Conservation (phyloP, 2,329 filamentous ascomycete genomes). For the Botryotinia calthae region DNA sequence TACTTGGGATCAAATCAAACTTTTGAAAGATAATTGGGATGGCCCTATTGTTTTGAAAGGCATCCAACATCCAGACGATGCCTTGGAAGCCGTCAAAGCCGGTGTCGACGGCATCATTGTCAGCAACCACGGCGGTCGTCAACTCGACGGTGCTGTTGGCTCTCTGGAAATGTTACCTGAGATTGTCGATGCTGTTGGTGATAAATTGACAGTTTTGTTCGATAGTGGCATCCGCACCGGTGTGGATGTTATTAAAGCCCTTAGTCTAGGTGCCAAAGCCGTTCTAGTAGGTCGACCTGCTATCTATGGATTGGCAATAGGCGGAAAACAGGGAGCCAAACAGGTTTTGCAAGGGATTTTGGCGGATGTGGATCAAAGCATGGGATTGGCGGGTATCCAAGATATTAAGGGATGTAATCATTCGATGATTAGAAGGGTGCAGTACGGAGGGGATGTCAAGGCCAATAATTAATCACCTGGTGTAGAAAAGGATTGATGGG, state of each 20-base stretch:
- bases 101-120: constrained; percentile 53
- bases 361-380: constrained; percentile 53
- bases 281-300: constrained; percentile 57
- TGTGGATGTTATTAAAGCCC: constrained; percentile 57
- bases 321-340: constrained; percentile 52
- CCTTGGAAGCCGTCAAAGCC: constrained; percentile 44
- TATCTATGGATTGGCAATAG: constrained; percentile 56
- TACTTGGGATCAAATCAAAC: constrained; percentile 60
- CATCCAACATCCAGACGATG: constrained; percentile 50
- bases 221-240: constrained; percentile 58
- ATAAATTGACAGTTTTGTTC: constrained; percentile 58
- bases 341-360: constrained; percentile 50
- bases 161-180: constrained; percentile 57
- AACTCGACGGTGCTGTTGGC: constrained; percentile 54
- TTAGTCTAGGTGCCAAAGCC: constrained; percentile 54
- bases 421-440: constrained; percentile 30
- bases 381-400: constrained; percentile 52
- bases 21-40: constrained; percentile 58
- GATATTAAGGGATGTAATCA: constrained; percentile 32
- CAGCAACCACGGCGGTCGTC: constrained; percentile 56
- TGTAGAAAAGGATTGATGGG: background rate
- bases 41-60: constrained; percentile 64
- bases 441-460: constrained; percentile 33
- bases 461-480: constrained; percentile 28
- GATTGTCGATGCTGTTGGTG: constrained; percentile 60